These are phyloP conservation scores for Saccharomyces pastorianus DNA, from an alignment of 1,139 yeast species.

Conservation along the genomic window DNA sequence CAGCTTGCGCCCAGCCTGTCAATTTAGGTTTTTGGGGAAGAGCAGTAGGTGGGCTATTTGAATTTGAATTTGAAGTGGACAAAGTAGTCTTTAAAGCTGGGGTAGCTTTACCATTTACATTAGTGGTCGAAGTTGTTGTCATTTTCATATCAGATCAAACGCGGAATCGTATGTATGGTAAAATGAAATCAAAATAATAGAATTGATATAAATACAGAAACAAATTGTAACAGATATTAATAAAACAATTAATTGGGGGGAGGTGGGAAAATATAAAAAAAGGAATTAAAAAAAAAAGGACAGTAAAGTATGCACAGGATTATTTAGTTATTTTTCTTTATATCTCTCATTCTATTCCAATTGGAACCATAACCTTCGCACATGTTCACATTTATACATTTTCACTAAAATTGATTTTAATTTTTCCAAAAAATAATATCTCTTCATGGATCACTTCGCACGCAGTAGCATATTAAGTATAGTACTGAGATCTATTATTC, in stretches of 20 bases:
- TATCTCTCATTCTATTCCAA: neutral
- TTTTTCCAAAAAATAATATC: neutral
- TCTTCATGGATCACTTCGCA: neutral
- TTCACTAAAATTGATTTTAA: neutral
- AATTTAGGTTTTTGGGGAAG: constrained; percentile 17
- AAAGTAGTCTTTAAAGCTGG: neutral
- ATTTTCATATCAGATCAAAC: neutral
- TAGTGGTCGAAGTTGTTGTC: neutral
- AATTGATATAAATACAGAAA: neutral
- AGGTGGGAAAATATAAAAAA: neutral
- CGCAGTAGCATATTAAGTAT: neutral
- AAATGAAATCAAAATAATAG: neutral
- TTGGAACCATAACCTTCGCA: too few relatives aligned
- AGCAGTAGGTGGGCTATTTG: constrained; percentile 5
- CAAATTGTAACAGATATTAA: neutral
- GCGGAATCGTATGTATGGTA: neutral
- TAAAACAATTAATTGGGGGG: too few relatives aligned
- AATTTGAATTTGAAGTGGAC: neutral
- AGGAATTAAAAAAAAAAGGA: neutral
- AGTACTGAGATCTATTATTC: neutral
- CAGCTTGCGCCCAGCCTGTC: constrained; percentile 31
- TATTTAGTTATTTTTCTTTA: neutral
- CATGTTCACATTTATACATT: neutral
- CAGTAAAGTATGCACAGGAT: neutral
- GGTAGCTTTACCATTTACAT: neutral